Evolutionary conservation across 306 rosid genomes (phyloP), one percentile per base, ranked within the genome.

Genomic region (Pyrus pyrifolia): DNA sequence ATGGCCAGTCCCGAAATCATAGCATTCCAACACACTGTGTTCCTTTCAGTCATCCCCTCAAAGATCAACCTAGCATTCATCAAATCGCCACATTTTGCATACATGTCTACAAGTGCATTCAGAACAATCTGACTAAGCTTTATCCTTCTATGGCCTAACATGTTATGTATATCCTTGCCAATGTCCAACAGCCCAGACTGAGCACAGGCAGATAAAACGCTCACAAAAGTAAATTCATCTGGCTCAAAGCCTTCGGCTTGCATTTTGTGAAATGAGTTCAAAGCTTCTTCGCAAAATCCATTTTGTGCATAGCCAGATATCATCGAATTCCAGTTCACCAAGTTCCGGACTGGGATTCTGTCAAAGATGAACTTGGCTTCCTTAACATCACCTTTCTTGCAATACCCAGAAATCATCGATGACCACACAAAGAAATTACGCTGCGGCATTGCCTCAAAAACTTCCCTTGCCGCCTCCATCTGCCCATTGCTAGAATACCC

Each of bases 241-340:
- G 89, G 89, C 71, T 86, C 78, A 78, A 76, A 86, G 65, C 95
- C 91, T 65, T 85, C 83, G 1, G 55, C 79, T 76, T 66, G 70
- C 95, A 89, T 88, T 64, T 76, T 69, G 44, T 70, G 80, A 78
- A 89, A 88, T 70, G 85, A 76, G 31, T 68, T 63, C 65, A 89
- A 30, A 75, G 95, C 95, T 82, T 83, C 89, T 80, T 86, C 83
- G 3, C 83, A 72, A 67, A 77, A 85, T 30, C 89, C 97, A 59
- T 91, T 91, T 60, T 86, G 91, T 0, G 79, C 91, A 52, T 85
- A 88, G n/a, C 97, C 97, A 53, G 91, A 83, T 77, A 91, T 86
- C 87, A 89, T 80, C 21, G 97, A 85, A 76, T 89, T 91, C 95
- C 95, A 91, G 51, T 86, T 84, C 83, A 88, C 93, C 79, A 91